phyloP scores from a whole-genome alignment of 2,329 filamentous ascomycete species.

The Colletotrichum melonis region DNA sequence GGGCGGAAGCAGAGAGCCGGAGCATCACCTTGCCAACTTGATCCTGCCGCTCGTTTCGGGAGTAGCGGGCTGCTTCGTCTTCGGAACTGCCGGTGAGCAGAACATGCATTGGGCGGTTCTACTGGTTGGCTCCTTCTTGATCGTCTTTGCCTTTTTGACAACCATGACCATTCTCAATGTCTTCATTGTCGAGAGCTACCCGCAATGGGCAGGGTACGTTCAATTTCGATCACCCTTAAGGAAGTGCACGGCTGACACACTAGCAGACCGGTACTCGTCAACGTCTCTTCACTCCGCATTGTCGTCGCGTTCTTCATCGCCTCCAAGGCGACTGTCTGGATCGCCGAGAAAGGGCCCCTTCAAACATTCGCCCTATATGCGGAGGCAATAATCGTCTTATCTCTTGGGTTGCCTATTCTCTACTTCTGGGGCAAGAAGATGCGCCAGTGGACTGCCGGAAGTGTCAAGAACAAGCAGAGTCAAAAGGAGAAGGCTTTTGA shows the following conservation, averaged over 20 bases:
- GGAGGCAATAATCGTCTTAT: conserved; percentile 45
- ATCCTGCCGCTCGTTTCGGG: conserved; percentile 43
- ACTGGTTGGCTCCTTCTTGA: conserved; percentile 42
- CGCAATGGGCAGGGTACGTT: conserved; percentile 35
- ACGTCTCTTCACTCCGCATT: conserved; percentile 46
- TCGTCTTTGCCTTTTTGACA: conserved; percentile 44
- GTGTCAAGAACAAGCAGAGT: conserved; percentile 31
- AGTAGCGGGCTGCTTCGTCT: conserved; percentile 45
- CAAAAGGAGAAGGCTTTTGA: conserved; percentile 26
- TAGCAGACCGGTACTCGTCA: conserved; percentile 45
- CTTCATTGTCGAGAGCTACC: conserved; percentile 47
- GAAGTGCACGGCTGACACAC: background rate
- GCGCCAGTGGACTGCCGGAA: conserved; percentile 44
- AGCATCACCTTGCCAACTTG: conserved; percentile 47
- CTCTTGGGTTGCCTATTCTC: conserved; percentile 43
- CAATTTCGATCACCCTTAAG: accelerated
- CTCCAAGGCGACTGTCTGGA: conserved; percentile 42
- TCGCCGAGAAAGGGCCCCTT: conserved; percentile 41
- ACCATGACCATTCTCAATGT: conserved; percentile 44
- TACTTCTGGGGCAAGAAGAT: conserved; percentile 38
- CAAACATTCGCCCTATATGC: conserved; percentile 44
- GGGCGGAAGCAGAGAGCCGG: conserved; percentile 44
- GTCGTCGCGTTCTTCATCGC: conserved; percentile 45
- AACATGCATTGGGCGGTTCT: conserved; percentile 43
- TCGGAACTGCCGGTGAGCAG: conserved; percentile 43